Evolutionary conservation across 495 filamentous ascomycete genomes (phyloP).

Genomic region (Xylaria bambusicola): DNA sequence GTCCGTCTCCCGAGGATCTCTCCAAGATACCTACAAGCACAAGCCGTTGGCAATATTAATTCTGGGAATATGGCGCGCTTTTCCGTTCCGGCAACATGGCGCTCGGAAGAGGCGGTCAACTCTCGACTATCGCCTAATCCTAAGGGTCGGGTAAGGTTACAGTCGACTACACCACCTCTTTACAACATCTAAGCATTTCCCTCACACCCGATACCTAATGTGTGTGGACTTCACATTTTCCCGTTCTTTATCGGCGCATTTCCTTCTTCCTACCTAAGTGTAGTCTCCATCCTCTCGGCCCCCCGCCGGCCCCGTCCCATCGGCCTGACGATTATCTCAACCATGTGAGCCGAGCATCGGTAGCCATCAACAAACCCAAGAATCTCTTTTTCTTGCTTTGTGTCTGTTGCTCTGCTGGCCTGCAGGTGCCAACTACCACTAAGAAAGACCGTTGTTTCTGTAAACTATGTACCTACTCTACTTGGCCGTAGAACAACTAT

Average conservation of each 20-base stretch:
- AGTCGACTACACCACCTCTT: conserved; percentile 1
- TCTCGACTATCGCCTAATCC: neutral
- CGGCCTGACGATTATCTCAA: too few species aligned
- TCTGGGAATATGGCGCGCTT: conserved; percentile 10
- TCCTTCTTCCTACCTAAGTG: too few species aligned
- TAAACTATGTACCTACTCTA: too few species aligned
- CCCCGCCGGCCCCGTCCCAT: too few species aligned
- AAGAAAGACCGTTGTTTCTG: neutral
- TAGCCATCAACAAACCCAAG: too few species aligned
- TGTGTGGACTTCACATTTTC: too few species aligned
- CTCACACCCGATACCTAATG: neutral
- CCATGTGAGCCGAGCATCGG: too few species aligned
- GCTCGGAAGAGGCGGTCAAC: conserved; percentile 6
- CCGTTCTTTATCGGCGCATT: too few species aligned
- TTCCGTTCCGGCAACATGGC: conserved; percentile 10
- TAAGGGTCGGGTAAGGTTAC: neutral
- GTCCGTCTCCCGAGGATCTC: too few species aligned
- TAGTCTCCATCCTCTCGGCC: too few species aligned
- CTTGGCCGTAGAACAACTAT: conserved; percentile 9
- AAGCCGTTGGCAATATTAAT: neutral
- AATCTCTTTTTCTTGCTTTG: too few species aligned
- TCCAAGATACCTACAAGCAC: too few species aligned
- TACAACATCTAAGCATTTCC: neutral
- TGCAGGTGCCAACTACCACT: neutral
- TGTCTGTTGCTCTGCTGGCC: neutral